Base-by-base conservation (phyloP, 1,284 basidiomycete species). In the Paramarasmius palmivorus region DNA sequence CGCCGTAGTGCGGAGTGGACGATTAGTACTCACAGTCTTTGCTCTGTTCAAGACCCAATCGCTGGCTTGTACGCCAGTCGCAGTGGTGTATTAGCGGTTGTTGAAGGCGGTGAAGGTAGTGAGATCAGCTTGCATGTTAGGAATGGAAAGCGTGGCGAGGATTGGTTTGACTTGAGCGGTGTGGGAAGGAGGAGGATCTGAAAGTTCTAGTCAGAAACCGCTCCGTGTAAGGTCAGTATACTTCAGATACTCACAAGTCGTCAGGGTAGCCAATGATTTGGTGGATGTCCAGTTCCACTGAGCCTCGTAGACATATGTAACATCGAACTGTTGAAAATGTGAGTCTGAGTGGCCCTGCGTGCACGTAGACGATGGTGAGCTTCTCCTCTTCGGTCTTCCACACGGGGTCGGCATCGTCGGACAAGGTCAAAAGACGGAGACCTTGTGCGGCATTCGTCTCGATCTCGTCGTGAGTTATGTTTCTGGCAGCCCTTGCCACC, bases 121-220 rank as follows among this genome's bases (percentile, higher is more conserved):
- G 20, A 56, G 50, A 29, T 44, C 38, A 4, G 15, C 17, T 23
- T 42, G 22, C 51, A 56, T 53, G 26, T 53, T 47, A n/a, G 6
- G 15, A n/a, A 49, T 47, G 12, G 50, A 52, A 15, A 56, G 51
- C 7, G 40, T 53, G 10, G 19, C 25, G 14, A 56, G 9, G 36
- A 56, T 41, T 14, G 26, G 22, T 7, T 56, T 47, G 34, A 56
- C 50, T n/a, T 37, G 39, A 1, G 40, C 25, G 35, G 53, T 50
- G 45, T 53, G 54, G 23, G 51, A 53, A 3, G 54, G 54, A 9
- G 40, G 34, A 34, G 32, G 17, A 36, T 53, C 50, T 52, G 49
- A 14, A 46, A 39, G 20, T 2, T 25, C 7, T 38, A 20, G 25
- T 9, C 17, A 32, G n/a, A n/a, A 34, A 3, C 25, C 8, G n/a